A percentile compares a stretch with the other conserved stretches of the same genome.
Evolutionary conservation across 1,284 basidiomycete genomes (phyloP).

Genomic region (Rhodotorula glutinis): DNA sequence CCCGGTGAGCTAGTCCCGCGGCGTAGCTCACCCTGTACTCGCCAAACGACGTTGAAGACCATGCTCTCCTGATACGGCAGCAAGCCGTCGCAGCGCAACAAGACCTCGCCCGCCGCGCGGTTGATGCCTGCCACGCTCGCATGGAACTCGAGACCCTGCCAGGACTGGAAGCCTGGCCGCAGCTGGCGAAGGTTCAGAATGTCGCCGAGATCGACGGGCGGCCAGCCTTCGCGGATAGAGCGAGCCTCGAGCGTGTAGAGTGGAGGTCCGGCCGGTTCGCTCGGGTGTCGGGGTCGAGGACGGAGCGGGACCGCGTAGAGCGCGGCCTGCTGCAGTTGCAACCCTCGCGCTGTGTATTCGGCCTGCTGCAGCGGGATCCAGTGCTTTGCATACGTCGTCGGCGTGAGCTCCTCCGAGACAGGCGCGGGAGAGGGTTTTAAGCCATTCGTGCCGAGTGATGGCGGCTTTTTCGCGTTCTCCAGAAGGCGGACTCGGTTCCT

Average conservation of each 20-base stretch:
- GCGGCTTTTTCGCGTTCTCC: neutral
- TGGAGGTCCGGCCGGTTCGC: conserved; percentile 15
- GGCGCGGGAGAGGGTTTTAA: neutral
- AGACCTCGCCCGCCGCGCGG: conserved; percentile 44
- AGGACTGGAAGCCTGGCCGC: conserved; percentile 30
- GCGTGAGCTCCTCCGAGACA: neutral
- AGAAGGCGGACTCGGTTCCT: neutral
- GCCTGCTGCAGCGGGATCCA: conserved; percentile 22
- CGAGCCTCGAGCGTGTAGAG: conserved; percentile 16
- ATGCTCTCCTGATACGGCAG: conserved; percentile 13
- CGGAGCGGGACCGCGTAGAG: conserved; percentile 20
- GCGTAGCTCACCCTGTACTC: conserved; percentile 42
- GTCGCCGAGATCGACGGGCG: conserved; percentile 46
- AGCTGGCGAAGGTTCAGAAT: conserved; percentile 45
- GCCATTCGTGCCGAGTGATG: neutral
- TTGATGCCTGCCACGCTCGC: conserved; percentile 45
- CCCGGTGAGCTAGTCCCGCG: too few relatives aligned
- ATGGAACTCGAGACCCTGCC: conserved; percentile 42
- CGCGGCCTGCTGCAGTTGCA: conserved; percentile 19
- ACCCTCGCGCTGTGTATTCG: conserved; percentile 17
- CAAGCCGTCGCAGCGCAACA: conserved; percentile 37
- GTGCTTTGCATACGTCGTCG: conserved; percentile 19
- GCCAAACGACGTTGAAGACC: conserved; percentile 45
- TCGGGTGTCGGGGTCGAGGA: conserved; percentile 1
- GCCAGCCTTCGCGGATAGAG: conserved; percentile 47